Evolutionary conservation across 352 stramenopile genomes (phyloP).

Genomic region (Plasmopara muralis): DNA sequence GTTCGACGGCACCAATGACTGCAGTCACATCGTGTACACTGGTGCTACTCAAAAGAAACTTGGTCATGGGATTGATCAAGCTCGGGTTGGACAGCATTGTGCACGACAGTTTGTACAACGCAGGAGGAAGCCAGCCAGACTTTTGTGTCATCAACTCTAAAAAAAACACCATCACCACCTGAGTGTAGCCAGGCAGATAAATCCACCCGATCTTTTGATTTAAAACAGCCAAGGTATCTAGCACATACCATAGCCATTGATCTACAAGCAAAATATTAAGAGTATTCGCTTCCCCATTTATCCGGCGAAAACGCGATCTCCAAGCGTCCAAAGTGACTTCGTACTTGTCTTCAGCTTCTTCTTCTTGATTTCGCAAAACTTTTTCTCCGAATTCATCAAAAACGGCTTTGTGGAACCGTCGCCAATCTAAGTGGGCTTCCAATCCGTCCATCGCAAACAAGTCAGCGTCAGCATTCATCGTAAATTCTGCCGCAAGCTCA

Average conservation of each 20-base stretch:
- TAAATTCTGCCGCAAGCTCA: constrained; percentile 72
- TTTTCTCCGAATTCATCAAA: constrained; percentile 86
- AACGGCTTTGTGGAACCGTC: constrained; percentile 84
- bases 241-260: constrained; percentile 86
- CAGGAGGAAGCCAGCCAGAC: constrained; percentile 77
- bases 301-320: constrained; percentile 73
- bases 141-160: constrained; percentile 86
- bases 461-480: constrained; percentile 75
- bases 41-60: constrained; percentile 81
- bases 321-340: constrained; percentile 79
- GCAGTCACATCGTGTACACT: constrained; percentile 84
- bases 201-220: constrained; percentile 88
- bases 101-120: constrained; percentile 85
- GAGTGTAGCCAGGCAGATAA: constrained; percentile 76
- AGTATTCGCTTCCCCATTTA: constrained; percentile 79
- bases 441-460: constrained; percentile 86
- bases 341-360: constrained; percentile 87
- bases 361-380: constrained; percentile 76
- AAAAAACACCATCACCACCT: constrained; percentile 87
- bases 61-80: constrained; percentile 88
- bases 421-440: constrained; percentile 83
- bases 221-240: constrained; percentile 82
- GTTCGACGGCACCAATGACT: constrained; percentile 80
- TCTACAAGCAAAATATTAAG: constrained; percentile 85
- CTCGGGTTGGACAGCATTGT: constrained; percentile 85